Evolutionary conservation across 257 asterid species (phyloP).

Genomic region (Solanum boliviense): DNA sequence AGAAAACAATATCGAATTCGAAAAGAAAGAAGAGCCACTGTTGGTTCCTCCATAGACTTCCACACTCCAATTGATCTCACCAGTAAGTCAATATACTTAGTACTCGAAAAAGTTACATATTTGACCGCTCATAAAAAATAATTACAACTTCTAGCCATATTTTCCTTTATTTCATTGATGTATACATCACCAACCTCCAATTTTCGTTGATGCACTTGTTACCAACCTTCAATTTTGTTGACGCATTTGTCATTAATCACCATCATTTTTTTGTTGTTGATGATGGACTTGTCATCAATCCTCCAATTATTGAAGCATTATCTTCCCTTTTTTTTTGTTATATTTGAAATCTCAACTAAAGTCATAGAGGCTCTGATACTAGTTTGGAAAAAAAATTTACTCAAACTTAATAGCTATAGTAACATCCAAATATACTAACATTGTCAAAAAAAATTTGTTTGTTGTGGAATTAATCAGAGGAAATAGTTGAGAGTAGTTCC

Average conservation of each 20-base stretch:
- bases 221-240: neutral
- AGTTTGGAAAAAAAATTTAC: neutral
- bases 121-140: neutral
- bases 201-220: neutral
- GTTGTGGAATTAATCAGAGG: slow-evolving; percentile 21
- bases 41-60: slow-evolving; percentile 44
- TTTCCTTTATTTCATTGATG: neutral
- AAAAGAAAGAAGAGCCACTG: slow-evolving; percentile 51
- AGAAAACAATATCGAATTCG: slow-evolving; percentile 16
- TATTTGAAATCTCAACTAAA: neutral
- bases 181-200: neutral
- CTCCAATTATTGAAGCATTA: too few relatives aligned
- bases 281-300: too few relatives aligned
- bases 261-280: too few relatives aligned
- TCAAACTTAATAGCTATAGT: neutral
- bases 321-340: too few relatives aligned
- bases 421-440: neutral
- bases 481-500: slow-evolving; percentile 19
- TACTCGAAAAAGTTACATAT: neutral
- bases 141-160: neutral
- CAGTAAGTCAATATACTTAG: neutral
- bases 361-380: neutral
- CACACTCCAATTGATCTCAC: neutral
- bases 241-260: too few relatives aligned
- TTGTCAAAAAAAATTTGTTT: neutral